These are phyloP conservation scores for Metschnikowia chrysomelidarum DNA, from an alignment of 805 yeast genomes.

Conservation along the genomic window DNA sequence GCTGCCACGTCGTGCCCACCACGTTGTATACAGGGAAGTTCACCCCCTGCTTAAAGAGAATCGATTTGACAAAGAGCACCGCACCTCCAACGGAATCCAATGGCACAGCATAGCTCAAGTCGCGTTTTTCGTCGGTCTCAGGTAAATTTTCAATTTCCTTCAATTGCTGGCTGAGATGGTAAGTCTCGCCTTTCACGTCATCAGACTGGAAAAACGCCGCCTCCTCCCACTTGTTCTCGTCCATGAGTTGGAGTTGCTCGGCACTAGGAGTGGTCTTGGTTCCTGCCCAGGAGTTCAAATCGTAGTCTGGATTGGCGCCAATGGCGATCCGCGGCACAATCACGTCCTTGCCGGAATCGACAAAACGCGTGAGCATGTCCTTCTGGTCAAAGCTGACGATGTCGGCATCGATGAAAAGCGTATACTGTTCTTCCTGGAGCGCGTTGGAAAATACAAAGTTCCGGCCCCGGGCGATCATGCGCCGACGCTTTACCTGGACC, in stretches of 20 bases:
- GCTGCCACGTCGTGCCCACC: slow-evolving; percentile 46
- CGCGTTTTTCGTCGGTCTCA: neutral
- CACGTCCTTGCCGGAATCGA: slow-evolving; percentile 30
- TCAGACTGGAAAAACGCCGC: slow-evolving; percentile 34
- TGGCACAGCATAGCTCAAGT: slow-evolving; percentile 17
- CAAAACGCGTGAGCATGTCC: slow-evolving; percentile 25
- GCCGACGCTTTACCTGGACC: slow-evolving; percentile 32
- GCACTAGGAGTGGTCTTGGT: slow-evolving; percentile 30
- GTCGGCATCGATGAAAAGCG: slow-evolving; percentile 37
- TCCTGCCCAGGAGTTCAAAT: slow-evolving; percentile 39
- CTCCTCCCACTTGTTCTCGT: slow-evolving; percentile 21
- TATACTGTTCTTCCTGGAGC: slow-evolving; percentile 29
- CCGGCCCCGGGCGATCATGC: slow-evolving; percentile 35
- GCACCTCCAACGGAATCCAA: no score
- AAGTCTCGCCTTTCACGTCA: slow-evolving; percentile 25
- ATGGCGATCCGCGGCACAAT: slow-evolving; percentile 34
- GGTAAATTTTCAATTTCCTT: slow-evolving; percentile 10
- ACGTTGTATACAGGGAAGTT: slow-evolving; percentile 44
- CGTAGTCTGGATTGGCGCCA: slow-evolving; percentile 30
- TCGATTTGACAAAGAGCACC: slow-evolving; percentile 40
- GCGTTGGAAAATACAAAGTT: slow-evolving; percentile 31
- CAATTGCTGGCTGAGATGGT: slow-evolving; percentile 25
- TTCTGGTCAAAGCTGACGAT: slow-evolving; percentile 23
- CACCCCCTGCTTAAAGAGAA: slow-evolving; percentile 44
- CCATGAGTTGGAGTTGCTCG: slow-evolving; percentile 9